Base-by-base conservation (phyloP, 1,139 yeast species). In the Magnusiomyces magnusii region DNA sequence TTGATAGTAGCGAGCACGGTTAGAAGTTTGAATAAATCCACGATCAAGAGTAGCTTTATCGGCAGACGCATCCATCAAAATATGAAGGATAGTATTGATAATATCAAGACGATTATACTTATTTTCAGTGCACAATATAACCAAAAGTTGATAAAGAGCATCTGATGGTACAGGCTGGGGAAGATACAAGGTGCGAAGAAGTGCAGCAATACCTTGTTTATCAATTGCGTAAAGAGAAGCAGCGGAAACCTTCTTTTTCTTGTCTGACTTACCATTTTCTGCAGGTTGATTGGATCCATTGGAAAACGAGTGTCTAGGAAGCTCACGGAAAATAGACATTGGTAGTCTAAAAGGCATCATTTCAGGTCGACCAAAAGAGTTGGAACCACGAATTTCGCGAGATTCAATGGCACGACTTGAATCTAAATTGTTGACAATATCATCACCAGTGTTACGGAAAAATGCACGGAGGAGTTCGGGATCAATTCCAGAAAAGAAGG, bases 71-170 rank as follows among this genome's bases (percentile, higher is more conserved):
- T 91, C 97, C 63, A 85, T 85, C 51, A 92, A 73, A 53, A 91
- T 80, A 36, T 86, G 83, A 53, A 91, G 71, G 57, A 91, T 71
- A 59, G 86, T 74, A 53, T 86, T 84, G 70, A 91, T 77, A n/a
- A 90, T 80, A 64, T 92, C 97, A 24, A 82, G 75, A 57, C 97
- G 75, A 13, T 89, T 87, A 63, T 86, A 95, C 68, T 87, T 87
- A 71, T 86, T 89, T 42, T 52, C 55, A 62, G 82, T 80, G 68
- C 96, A 87, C 61, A 91, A 71, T 61, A 81, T 83, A 41, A 82
- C 82, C 61, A 91, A 76, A 3, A 93, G 75, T 59, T 84, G 85
- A 69, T 86, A 86, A 56, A 89, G 77, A 10, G 79, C 74, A 61
- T 84, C 91, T 57, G 86, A 86, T 60, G 77, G 78, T 60, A 82